phyloP scores from a whole-genome alignment of 306 rosid genomes.

The Castanea crenata region DNA sequence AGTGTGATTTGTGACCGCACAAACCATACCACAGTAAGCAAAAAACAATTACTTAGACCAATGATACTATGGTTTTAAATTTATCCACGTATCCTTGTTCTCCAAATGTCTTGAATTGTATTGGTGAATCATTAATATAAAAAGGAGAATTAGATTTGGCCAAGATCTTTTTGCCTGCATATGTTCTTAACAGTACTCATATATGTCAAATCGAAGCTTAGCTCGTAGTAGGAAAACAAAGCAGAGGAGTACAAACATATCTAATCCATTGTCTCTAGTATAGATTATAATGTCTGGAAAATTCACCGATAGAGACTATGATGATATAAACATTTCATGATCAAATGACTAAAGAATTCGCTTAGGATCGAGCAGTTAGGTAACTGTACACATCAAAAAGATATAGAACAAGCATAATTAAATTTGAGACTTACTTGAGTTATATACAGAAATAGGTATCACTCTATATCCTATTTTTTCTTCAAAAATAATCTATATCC shows the following conservation, averaged over 20 bases:
- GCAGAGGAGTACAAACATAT: not conserved
- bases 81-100: not conserved
- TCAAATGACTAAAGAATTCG: not conserved
- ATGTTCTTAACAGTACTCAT: not conserved
- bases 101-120: not conserved
- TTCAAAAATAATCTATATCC: no score
- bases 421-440: no score
- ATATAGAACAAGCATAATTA: not conserved
- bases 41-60: not conserved
- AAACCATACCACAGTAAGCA: not conserved
- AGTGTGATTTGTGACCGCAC: constrained; percentile 18
- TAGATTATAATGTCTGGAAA: not conserved
- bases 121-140: constrained; percentile 2
- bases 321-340: not conserved
- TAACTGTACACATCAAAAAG: not conserved
- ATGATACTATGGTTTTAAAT: constrained; percentile 6
- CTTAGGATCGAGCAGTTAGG: not conserved
- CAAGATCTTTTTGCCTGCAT: not conserved
- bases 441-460: not conserved
- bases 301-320: not conserved
- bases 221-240: not conserved
- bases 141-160: not conserved
- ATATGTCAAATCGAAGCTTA: constrained; percentile 6
- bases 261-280: not conserved
- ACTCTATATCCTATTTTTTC: not conserved